A percentile compares a stretch with the other conserved stretches of the same genome.
Evolutionary conservation across 1,284 basidiomycete genomes (phyloP).

Genomic region (Papiliotrema nemorosa): DNA sequence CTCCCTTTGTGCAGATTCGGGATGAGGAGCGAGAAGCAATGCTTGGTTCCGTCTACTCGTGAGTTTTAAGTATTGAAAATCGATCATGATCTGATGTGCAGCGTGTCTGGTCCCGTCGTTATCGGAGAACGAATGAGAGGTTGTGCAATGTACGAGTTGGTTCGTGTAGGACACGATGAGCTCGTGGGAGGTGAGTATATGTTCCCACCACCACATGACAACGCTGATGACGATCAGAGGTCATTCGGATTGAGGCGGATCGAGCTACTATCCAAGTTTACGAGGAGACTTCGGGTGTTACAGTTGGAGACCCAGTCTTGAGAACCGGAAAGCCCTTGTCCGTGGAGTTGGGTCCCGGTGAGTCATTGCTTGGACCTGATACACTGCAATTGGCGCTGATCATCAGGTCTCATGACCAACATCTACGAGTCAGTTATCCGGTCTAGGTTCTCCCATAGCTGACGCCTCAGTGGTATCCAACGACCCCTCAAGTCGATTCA

Average conservation of each 20-base stretch:
- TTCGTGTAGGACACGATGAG: conserved; percentile 94
- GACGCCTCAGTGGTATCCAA: conserved; percentile 68
- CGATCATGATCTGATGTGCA: conserved; percentile 35
- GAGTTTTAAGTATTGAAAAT: conserved; percentile 4
- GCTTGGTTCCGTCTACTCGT: conserved; percentile 77
- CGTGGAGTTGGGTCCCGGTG: conserved; percentile 95
- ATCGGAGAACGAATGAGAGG: conserved; percentile 95
- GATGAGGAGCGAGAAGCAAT: conserved; percentile 86
- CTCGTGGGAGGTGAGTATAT: conserved; percentile 75
- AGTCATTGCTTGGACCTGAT: conserved; percentile 21
- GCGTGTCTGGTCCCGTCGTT: conserved; percentile 94
- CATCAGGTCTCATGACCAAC: conserved; percentile 87
- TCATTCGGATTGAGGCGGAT: conserved; percentile 93
- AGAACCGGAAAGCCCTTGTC: conserved; percentile 95
- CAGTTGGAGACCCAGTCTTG: conserved; percentile 95
- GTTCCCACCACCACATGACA: neutral
- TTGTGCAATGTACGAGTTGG: conserved; percentile 92
- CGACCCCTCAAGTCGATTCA: conserved; percentile 87
- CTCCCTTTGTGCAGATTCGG: conserved; percentile 54
- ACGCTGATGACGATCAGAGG: conserved; percentile 60
- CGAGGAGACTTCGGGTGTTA: conserved; percentile 96
- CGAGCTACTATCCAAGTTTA: conserved; percentile 99
- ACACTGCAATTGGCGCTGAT: conserved; percentile 4
- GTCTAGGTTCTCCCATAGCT: neutral
- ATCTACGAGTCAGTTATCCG: conserved; percentile 68